Evolutionary conservation across 495 filamentous ascomycete genomes (phyloP).

Genomic region (Pyrenopolyporus hunteri): DNA sequence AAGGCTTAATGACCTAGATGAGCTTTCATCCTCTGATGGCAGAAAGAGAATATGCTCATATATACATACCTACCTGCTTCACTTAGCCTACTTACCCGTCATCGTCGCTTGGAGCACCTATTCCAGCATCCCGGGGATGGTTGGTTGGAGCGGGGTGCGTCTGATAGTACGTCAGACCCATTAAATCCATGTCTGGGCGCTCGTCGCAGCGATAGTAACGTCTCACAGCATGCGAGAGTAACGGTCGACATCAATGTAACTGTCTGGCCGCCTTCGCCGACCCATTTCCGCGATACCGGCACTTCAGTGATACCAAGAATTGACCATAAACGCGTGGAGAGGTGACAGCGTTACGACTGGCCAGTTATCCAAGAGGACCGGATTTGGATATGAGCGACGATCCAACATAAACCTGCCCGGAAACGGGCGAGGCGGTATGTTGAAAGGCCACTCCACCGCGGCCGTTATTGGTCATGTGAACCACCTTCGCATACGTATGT

Average conservation of each 20-base stretch:
- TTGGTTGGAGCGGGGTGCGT: conserved; percentile 17
- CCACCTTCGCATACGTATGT: background rate
- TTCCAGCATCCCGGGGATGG: background rate
- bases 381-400: no score
- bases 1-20: background rate
- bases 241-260: conserved; percentile 7
- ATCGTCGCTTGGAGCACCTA: background rate
- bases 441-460: background rate
- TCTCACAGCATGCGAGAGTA: background rate
- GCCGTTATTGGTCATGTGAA: background rate
- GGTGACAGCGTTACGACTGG: background rate
- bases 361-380: background rate
- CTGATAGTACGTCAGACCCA: background rate
- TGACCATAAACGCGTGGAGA: conserved; percentile 5
- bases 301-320: conserved; percentile 9
- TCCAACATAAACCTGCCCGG: no score
- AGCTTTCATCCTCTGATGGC: background rate
- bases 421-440: background rate
- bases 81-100: background rate
- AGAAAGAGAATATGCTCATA: conserved; percentile 2
- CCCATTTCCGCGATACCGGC: conserved; percentile 3
- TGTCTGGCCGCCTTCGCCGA: background rate
- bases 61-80: conserved; percentile 6
- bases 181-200: conserved; percentile 5
- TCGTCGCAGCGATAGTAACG: conserved; percentile 13